A percentile compares a stretch with the other conserved stretches of the same genome.
phyloP scores from a whole-genome alignment of 495 filamentous ascomycete species.

The Elaphomyces granulatus region DNA sequence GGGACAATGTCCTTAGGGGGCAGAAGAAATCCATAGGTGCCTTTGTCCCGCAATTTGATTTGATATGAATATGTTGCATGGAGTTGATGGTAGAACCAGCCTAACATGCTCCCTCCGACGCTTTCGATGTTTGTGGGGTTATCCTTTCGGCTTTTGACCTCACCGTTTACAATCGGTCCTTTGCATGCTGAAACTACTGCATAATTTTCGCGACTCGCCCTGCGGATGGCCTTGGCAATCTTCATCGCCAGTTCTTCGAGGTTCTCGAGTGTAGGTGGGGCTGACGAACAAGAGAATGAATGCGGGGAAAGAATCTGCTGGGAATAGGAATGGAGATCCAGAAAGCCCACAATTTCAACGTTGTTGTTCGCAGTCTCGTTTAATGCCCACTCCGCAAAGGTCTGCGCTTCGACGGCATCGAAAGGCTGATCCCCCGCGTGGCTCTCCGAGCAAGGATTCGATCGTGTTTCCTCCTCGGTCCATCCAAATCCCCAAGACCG shows the following conservation, averaged over 20 bases:
- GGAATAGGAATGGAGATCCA: conserved; percentile 92
- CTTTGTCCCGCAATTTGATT: conserved; percentile 88
- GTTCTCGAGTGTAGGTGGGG: conserved; percentile 78
- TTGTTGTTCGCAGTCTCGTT: conserved; percentile 64
- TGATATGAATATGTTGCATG: conserved; percentile 77
- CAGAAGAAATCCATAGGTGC: conserved; percentile 86
- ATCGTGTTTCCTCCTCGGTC: conserved; percentile 50
- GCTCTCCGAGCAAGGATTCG: conserved; percentile 84
- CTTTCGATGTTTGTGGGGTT: conserved; percentile 13
- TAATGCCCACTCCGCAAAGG: conserved; percentile 68
- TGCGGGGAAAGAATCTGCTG: conserved; percentile 93
- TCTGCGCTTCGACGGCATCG: conserved; percentile 62
- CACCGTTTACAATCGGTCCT: conserved; percentile 45
- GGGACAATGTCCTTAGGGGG: conserved; percentile 80
- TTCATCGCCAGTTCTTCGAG: conserved; percentile 81
- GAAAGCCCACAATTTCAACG: conserved; percentile 59
- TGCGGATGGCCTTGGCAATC: conserved; percentile 77
- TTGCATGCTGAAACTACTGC: conserved; percentile 78
- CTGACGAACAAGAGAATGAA: conserved; percentile 60
- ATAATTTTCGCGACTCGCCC: conserved; percentile 60
- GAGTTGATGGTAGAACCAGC: conserved; percentile 92
- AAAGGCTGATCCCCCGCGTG: conserved; percentile 77
- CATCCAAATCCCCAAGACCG: conserved; percentile 75
- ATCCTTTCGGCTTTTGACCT: conserved; percentile 2
- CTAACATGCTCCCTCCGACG: conserved; percentile 70